A percentile compares a stretch with the other conserved stretches of the same genome.
Conservation (phyloP, 495 filamentous ascomycete genomes). For the Penicillium angulare region DNA sequence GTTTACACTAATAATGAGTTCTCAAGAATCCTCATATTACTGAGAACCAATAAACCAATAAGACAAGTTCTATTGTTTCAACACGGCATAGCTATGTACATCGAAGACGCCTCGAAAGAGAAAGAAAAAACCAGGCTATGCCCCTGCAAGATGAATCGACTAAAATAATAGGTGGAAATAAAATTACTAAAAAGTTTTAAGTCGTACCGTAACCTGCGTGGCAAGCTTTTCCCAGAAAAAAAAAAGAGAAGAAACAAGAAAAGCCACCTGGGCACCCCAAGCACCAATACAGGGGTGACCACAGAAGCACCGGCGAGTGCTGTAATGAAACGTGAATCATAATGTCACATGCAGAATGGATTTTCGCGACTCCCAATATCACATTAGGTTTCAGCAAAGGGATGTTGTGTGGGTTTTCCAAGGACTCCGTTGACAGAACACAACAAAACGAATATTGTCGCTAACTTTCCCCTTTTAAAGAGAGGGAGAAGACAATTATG, state of each 20-base stretch:
- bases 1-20: too few relatives aligned
- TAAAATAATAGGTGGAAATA: conserved; percentile 8
- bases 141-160: conserved; percentile 9
- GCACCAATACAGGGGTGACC: conserved; percentile 26
- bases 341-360: conserved; percentile 30
- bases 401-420: conserved; percentile 4
- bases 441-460: too few relatives aligned
- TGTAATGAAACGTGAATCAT: conserved; percentile 39
- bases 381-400: background rate
- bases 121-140: conserved; percentile 22
- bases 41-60: background rate
- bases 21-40: too few relatives aligned
- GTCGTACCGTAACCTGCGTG: conserved; percentile 19
- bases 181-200: conserved; percentile 13
- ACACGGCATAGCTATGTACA: conserved; percentile 30
- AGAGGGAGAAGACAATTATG: too few relatives aligned
- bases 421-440: background rate
- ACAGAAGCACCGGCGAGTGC: conserved; percentile 15
- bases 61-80: conserved; percentile 25
- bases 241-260: conserved; percentile 19
- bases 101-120: conserved; percentile 9
- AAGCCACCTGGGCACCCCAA: too few relatives aligned
- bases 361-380: background rate
- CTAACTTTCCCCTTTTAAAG: too few relatives aligned
- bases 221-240: conserved; percentile 9